These are phyloP conservation scores for Cercospora zeina DNA, from an alignment of 2,329 filamentous ascomycete species.

Conservation along the genomic window DNA sequence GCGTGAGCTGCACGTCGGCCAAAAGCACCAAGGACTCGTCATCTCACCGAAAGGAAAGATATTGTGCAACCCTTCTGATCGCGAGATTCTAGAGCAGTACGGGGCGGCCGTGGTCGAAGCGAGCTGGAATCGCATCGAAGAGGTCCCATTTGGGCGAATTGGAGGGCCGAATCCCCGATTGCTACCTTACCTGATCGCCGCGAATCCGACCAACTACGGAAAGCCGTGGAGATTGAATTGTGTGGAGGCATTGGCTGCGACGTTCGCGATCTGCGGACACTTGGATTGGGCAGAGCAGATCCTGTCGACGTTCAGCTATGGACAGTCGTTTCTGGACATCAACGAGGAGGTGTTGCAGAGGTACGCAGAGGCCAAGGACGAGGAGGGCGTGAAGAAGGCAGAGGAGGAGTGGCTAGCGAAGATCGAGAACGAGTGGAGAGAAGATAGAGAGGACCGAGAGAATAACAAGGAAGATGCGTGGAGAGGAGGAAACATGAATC, in stretches of 20 bases:
- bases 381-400: constrained; percentile 77
- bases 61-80: constrained; percentile 79
- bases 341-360: constrained; percentile 78
- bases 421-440: constrained; percentile 84
- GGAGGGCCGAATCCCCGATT: constrained; percentile 90
- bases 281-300: constrained; percentile 86
- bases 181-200: constrained; percentile 91
- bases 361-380: constrained; percentile 81
- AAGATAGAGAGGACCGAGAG: constrained; percentile 68
- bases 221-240: constrained; percentile 94
- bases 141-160: constrained; percentile 87
- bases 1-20: constrained; percentile 86
- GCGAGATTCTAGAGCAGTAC: constrained; percentile 76
- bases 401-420: constrained; percentile 87
- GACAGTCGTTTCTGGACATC: constrained; percentile 84
- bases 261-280: constrained; percentile 90
- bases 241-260: constrained; percentile 88
- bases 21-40: constrained; percentile 88
- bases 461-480: constrained; percentile 71
- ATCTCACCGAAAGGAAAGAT: constrained; percentile 93
- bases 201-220: constrained; percentile 96
- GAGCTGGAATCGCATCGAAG: constrained; percentile 88
- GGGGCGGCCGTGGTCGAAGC: constrained; percentile 96
- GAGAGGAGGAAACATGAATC: constrained; percentile 88
- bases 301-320: constrained; percentile 83